Conservation (phyloP, 2,329 filamentous ascomycete genomes). For the Stromatinia cepivora region DNA sequence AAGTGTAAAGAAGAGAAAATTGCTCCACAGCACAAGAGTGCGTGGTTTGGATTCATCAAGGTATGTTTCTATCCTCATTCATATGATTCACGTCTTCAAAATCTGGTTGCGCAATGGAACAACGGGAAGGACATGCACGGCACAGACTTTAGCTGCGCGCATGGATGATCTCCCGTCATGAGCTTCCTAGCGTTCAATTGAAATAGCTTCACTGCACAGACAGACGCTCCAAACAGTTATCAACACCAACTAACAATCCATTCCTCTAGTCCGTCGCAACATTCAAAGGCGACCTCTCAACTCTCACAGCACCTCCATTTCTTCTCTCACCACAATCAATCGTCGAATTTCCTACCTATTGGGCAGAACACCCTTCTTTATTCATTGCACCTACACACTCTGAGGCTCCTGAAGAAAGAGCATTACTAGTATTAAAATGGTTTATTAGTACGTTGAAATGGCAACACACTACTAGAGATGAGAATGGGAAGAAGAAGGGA, state of each 20-base stretch:
- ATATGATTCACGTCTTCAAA: neutral
- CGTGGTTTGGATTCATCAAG: constrained; percentile 40
- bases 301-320: constrained; percentile 79
- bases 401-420: constrained; percentile 60
- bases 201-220: neutral
- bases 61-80: constrained; percentile 26
- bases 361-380: constrained; percentile 74
- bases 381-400: constrained; percentile 82
- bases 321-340: constrained; percentile 77
- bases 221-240: neutral
- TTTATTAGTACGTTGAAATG: constrained; percentile 91
- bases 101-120: neutral
- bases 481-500: constrained; percentile 78
- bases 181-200: neutral
- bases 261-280: constrained; percentile 65
- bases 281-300: constrained; percentile 80
- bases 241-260: neutral
- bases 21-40: constrained; percentile 34
- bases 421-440: constrained; percentile 57
- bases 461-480: constrained; percentile 61
- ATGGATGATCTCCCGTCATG: too few relatives aligned
- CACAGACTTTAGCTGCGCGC: neutral
- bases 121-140: neutral
- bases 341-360: constrained; percentile 79
- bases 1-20: constrained; percentile 30